Percentiles rank a stretch among this genome's conserved stretches.
phyloP scores from a whole-genome alignment of 202 grass and related monocot genomes.

The Schoenoplectus tabernaemontani region DNA sequence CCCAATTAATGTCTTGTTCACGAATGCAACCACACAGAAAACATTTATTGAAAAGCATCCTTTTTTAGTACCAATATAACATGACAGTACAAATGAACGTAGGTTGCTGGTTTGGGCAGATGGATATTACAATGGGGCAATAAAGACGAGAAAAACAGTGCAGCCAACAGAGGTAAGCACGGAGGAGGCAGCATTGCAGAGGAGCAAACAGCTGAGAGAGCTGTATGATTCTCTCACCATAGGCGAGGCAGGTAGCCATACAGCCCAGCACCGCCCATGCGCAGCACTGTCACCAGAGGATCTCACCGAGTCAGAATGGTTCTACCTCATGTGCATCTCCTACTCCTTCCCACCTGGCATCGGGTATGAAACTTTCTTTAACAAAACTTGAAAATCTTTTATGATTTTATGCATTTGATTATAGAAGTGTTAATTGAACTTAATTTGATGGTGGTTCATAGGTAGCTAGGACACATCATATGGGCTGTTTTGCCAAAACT shows the following conservation, averaged over 20 bases:
- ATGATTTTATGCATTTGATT: background rate
- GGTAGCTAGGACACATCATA: background rate
- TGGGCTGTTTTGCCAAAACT: background rate
- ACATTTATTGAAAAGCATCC: background rate
- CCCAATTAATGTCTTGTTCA: background rate
- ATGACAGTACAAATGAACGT: background rate
- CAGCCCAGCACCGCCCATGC: conserved; percentile 34
- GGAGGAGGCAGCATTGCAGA: conserved; percentile 32
- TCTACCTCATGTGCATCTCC: conserved; percentile 88
- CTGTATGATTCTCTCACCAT: conserved; percentile 61
- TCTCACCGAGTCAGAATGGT: conserved; percentile 90
- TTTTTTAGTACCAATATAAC: background rate
- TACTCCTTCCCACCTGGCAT: conserved; percentile 60
- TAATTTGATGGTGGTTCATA: background rate
- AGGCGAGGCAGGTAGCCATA: conserved; percentile 8
- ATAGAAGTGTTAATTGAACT: background rate
- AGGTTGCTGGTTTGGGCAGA: conserved; percentile 66
- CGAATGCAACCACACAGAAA: background rate
- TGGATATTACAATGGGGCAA: conserved; percentile 78
- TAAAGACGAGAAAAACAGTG: conserved; percentile 93
- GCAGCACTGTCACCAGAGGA: conserved; percentile 87
- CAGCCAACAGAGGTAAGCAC: conserved; percentile 28
- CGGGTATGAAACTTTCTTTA: conserved; percentile 32
- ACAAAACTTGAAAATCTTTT: background rate
- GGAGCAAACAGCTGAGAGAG: conserved; percentile 71